A percentile compares a stretch with the other conserved stretches of the same genome.
Evolutionary conservation across 2,329 filamentous ascomycete species (phyloP).

Genomic region (Colletotrichum sp.): DNA sequence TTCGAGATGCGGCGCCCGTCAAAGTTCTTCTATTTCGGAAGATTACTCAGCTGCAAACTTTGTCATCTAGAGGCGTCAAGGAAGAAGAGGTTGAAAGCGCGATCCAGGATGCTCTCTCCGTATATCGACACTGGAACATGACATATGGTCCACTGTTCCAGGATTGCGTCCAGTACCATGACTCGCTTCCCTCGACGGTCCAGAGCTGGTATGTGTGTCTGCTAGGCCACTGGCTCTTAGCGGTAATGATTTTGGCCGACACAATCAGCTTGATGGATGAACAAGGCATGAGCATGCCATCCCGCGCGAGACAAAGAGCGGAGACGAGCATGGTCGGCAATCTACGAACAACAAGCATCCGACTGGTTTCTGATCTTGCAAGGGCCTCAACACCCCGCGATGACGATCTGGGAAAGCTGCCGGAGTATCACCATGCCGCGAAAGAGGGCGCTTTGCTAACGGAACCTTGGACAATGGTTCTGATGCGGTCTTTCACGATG

Average conservation of each 20-base stretch:
- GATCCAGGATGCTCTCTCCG: conserved; percentile 50
- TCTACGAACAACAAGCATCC: conserved; percentile 48
- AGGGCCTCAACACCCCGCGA: conserved; percentile 43
- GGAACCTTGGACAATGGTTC: conserved; percentile 63
- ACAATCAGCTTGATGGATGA: conserved; percentile 56
- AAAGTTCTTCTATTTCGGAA: conserved; percentile 65
- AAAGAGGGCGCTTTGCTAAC: conserved; percentile 61
- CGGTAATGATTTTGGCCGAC: conserved; percentile 59
- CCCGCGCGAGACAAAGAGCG: conserved; percentile 29
- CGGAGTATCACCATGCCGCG: conserved; percentile 57
- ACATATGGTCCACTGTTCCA: conserved; percentile 57
- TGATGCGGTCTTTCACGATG: conserved; percentile 58
- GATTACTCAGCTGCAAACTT: conserved; percentile 59
- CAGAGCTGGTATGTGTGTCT: conserved; percentile 67
- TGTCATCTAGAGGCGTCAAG: conserved; percentile 43
- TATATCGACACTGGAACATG: conserved; percentile 61
- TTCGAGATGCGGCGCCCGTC: conserved; percentile 59
- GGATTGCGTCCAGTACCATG: conserved; percentile 55
- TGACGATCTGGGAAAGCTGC: conserved; percentile 18
- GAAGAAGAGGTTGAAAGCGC: conserved; percentile 50
- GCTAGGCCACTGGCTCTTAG: conserved; percentile 63
- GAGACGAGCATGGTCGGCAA: conserved; percentile 37
- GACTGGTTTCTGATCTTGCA: conserved; percentile 53
- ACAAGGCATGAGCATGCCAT: conserved; percentile 29
- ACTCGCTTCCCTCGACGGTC: conserved; percentile 54